These are phyloP conservation scores for Cryptococcus sp. DNA, from an alignment of 1,284 basidiomycete species.

Conservation along the genomic window DNA sequence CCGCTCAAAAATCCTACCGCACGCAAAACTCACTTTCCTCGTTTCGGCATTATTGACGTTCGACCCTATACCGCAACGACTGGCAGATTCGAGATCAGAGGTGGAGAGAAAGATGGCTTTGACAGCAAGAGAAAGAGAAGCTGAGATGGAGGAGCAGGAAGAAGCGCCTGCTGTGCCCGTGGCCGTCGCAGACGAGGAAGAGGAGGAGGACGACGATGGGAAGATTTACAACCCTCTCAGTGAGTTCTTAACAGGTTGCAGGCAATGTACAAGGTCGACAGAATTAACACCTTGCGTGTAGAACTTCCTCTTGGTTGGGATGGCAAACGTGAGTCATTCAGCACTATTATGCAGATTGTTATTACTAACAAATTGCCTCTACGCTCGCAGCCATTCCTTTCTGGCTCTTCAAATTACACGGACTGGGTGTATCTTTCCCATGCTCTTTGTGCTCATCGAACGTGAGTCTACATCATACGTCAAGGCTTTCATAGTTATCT, in stretches of 20 bases:
- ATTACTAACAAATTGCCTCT: constrained; percentile 71
- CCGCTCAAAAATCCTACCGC: constrained; percentile 64
- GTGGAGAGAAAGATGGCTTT: constrained; percentile 94
- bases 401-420: constrained; percentile 98
- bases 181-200: constrained; percentile 58
- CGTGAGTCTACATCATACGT: background rate
- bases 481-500: background rate
- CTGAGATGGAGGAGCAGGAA: constrained; percentile 81
- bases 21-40: constrained; percentile 74
- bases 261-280: too few species aligned
- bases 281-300: too few species aligned
- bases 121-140: constrained; percentile 92
- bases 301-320: constrained; percentile 69
- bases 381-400: constrained; percentile 72
- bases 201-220: constrained; percentile 91
- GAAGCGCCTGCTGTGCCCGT: constrained; percentile 60
- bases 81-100: constrained; percentile 85
- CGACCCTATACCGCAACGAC: constrained; percentile 66
- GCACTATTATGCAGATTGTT: background rate
- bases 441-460: constrained; percentile 92
- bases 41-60: constrained; percentile 65
- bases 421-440: constrained; percentile 92
- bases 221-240: constrained; percentile 95
- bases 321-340: constrained; percentile 26
- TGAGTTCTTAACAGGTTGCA: too few species aligned